Evolutionary conservation across 352 stramenopile genomes (phyloP).

Genomic region (Phytophthora lateralis): DNA sequence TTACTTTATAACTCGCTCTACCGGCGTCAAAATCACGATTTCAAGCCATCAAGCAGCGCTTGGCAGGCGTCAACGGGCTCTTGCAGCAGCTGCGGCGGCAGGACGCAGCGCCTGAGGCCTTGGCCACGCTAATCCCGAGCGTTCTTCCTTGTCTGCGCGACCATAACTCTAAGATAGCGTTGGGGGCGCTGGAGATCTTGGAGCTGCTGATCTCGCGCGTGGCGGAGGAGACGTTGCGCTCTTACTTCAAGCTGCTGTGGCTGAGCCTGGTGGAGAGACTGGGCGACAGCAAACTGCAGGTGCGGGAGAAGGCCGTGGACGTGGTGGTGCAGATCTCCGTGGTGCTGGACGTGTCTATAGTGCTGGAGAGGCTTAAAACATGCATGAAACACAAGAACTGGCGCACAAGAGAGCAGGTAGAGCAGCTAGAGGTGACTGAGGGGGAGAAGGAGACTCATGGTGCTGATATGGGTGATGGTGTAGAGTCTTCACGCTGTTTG

Average conservation of each 20-base stretch:
- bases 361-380: constrained; percentile 62
- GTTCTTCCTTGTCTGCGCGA: constrained; percentile 77
- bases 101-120: constrained; percentile 36
- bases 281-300: constrained; percentile 76
- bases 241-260: constrained; percentile 74
- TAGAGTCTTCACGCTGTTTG: constrained; percentile 74
- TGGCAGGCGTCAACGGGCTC: constrained; percentile 65
- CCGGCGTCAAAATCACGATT: not conserved
- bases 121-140: constrained; percentile 53
- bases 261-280: constrained; percentile 69
- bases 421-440: not conserved
- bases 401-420: constrained; percentile 80
- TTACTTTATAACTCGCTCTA: not conserved
- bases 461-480: constrained; percentile 1
- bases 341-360: constrained; percentile 59
- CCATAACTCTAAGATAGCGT: constrained; percentile 85
- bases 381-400: constrained; percentile 81
- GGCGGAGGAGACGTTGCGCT: constrained; percentile 47
- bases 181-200: constrained; percentile 68
- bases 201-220: constrained; percentile 57
- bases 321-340: constrained; percentile 68
- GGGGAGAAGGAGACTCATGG: not conserved
- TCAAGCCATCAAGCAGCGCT: constrained; percentile 83
- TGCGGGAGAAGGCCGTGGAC: constrained; percentile 78
- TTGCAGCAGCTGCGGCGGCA: constrained; percentile 48